Evolutionary conservation across 192 early-diverging fungal genomes (phyloP), one percentile per base, ranked within the genome.

Genomic region (Coemansia sp.): DNA sequence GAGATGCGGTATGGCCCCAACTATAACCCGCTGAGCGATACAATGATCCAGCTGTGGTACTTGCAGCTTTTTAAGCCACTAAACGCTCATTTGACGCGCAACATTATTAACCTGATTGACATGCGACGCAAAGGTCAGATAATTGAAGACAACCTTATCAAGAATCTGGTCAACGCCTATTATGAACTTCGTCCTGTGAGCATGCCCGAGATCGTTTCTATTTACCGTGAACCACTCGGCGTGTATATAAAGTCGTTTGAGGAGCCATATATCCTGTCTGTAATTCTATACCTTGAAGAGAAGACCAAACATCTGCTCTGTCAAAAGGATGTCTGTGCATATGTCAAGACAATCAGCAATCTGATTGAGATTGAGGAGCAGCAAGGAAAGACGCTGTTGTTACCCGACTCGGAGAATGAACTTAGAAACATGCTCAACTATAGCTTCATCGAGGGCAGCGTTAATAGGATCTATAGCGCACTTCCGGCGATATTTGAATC

Each of bases 31-130:
- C 27, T 53, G n/a, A 19, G 34, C 13, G 37, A 39, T 11, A 53
- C 51, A 17, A 14, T 53, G 30, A 19, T 34, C 10, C 51, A 53
- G 51, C 51, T 53, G 51, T 53, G 51, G 51, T 53, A 39, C 9
- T 22, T 19, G 19, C 34, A 53, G 11, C 9, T 53, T 15, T 53
- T 53, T 19, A 34, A 39, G 30, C 51, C 51, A 1, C 9, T 53
- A 9, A 38, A 18, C 19, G 17, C 15, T 19, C 51, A 39, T 2
- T 9, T 38, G 6, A 19, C 34, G n/a, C 30, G 19, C 4, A 39
- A 4, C n/a, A 18, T 21, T 9, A 17, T 39, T 3, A 11, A n/a
- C 15, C 30, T 53, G 8, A 33, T 53, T 25, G 19, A 39, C 33
- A 17, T 25, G 33, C 1, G 34, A 21, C 27, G 14, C 21, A 15